A percentile compares a stretch with the other conserved stretches of the same genome.
These are phyloP conservation scores for Clitoria ternatea DNA, from an alignment of 306 rosid genomes.

Conservation along the genomic window DNA sequence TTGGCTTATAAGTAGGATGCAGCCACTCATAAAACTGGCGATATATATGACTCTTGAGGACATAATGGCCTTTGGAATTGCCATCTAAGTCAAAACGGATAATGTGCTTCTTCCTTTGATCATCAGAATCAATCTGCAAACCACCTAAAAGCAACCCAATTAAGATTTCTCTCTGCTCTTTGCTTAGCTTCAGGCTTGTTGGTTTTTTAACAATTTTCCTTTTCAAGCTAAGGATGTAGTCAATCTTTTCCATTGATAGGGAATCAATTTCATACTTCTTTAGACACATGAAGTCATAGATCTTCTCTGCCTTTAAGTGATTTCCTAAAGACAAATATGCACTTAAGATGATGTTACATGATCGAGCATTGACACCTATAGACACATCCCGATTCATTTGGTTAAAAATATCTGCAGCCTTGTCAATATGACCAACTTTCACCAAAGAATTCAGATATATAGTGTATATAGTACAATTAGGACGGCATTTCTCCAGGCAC, in stretches of 20 bases:
- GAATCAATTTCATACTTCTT: constrained; percentile 70
- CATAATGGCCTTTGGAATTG: constrained; percentile 42
- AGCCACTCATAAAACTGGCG: constrained; percentile 80
- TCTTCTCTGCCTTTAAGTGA: constrained; percentile 64
- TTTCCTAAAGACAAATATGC: constrained; percentile 72
- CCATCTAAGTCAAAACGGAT: constrained; percentile 60
- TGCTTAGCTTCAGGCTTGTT: constrained; percentile 64
- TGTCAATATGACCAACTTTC: constrained; percentile 61
- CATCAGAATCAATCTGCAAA: constrained; percentile 73
- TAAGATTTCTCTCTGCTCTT: constrained; percentile 81
- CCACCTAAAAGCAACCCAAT: constrained; percentile 90
- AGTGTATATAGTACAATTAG: constrained; percentile 58
- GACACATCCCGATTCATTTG: constrained; percentile 48
- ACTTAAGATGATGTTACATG: constrained; percentile 75
- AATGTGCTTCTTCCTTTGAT: constrained; percentile 56
- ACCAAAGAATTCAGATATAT: constrained; percentile 88
- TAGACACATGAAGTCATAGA: constrained; percentile 71
- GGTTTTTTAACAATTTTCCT: constrained; percentile 53
- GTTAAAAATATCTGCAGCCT: constrained; percentile 68
- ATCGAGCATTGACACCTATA: constrained; percentile 67
- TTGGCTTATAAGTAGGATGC: constrained; percentile 67
- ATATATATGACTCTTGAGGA: constrained; percentile 61
- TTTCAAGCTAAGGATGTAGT: constrained; percentile 68
- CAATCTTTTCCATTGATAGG: constrained; percentile 65
- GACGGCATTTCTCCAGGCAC: constrained; percentile 74